phyloP scores from a whole-genome alignment of 2,329 filamentous ascomycete genomes.

The Pestalotiopsis sp. region DNA sequence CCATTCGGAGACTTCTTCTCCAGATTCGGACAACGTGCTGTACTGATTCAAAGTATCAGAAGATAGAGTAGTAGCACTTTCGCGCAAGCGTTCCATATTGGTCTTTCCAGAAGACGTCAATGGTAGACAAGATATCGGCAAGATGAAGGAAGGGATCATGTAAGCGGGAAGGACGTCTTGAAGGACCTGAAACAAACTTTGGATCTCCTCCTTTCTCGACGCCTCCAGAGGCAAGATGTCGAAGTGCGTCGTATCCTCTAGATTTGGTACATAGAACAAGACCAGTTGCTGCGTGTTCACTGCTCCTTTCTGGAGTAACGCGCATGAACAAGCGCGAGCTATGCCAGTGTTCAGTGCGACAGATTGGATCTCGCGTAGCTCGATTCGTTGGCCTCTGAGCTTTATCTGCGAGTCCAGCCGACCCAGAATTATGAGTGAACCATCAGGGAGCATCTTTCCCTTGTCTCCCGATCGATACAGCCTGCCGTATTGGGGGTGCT shows the following conservation, averaged over 20 bases:
- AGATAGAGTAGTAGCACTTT: constrained; percentile 49
- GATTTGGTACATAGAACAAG: constrained; percentile 67
- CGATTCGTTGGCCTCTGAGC: constrained; percentile 77
- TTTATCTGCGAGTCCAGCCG: constrained; percentile 82
- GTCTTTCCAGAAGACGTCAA: constrained; percentile 77
- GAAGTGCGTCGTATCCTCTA: constrained; percentile 29
- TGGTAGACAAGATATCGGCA: constrained; percentile 72
- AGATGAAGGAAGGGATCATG: constrained; percentile 76
- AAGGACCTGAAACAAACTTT: constrained; percentile 57
- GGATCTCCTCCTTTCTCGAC: constrained; percentile 33
- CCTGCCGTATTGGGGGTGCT: constrained; percentile 69
- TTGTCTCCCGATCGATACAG: constrained; percentile 84
- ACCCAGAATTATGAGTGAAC: constrained; percentile 73
- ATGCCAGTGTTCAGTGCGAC: constrained; percentile 54
- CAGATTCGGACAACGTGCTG: constrained; percentile 32
- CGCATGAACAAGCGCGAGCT: constrained; percentile 65
- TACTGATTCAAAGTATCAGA: constrained; percentile 44
- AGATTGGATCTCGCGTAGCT: constrained; percentile 75
- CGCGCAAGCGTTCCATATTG: constrained; percentile 59
- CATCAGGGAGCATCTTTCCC: constrained; percentile 77
- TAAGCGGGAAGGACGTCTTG: constrained; percentile 66
- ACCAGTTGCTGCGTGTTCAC: constrained; percentile 58
- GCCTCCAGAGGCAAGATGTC: constrained; percentile 39
- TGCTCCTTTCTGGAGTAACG: constrained; percentile 53
- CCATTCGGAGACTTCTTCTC: constrained; percentile 45